Evolutionary conservation across 1,284 basidiomycete genomes (phyloP).

Genomic region (Stereum hirsutum): DNA sequence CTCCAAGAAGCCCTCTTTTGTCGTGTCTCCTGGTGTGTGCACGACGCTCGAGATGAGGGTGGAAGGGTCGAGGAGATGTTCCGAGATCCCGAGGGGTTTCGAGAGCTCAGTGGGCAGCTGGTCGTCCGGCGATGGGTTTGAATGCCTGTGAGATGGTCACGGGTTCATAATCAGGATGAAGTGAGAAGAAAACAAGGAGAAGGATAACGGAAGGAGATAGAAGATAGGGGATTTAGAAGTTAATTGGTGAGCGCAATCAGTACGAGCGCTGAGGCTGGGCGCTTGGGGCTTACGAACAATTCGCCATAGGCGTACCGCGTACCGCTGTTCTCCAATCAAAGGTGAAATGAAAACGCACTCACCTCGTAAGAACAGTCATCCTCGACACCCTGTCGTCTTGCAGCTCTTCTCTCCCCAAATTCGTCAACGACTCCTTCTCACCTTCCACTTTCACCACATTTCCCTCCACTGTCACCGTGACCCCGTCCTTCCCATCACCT

Average conservation of each 20-base stretch:
- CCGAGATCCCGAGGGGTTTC: slow-evolving; percentile 54
- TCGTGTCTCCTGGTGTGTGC: too few relatives aligned
- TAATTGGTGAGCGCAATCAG: too few relatives aligned
- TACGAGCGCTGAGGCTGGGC: too few relatives aligned
- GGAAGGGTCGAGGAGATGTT: slow-evolving; percentile 40
- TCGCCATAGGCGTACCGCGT: too few relatives aligned
- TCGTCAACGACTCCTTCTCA: slow-evolving; percentile 69
- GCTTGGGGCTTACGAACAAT: too few relatives aligned
- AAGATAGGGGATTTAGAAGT: too few relatives aligned
- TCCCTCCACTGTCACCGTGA: slow-evolving; percentile 44
- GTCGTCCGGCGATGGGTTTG: slow-evolving; percentile 43
- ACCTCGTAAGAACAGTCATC: slow-evolving; percentile 61
- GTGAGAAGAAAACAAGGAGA: background rate
- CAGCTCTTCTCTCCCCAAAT: slow-evolving; percentile 62
- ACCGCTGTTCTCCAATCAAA: too few relatives aligned
- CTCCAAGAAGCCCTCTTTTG: slow-evolving; percentile 23
- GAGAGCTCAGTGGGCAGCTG: slow-evolving; percentile 52
- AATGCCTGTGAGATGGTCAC: slow-evolving; percentile 13
- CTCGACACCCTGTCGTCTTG: slow-evolving; percentile 56
- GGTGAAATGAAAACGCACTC: slow-evolving; percentile 12
- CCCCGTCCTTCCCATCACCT: slow-evolving; percentile 11
- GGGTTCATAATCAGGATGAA: background rate
- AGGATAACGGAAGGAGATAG: too few relatives aligned
- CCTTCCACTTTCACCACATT: slow-evolving; percentile 44
- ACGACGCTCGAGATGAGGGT: slow-evolving; percentile 16